phyloP scores from a whole-genome alignment of 768 basidiomycete species.

The Mrakia blollopis region DNA sequence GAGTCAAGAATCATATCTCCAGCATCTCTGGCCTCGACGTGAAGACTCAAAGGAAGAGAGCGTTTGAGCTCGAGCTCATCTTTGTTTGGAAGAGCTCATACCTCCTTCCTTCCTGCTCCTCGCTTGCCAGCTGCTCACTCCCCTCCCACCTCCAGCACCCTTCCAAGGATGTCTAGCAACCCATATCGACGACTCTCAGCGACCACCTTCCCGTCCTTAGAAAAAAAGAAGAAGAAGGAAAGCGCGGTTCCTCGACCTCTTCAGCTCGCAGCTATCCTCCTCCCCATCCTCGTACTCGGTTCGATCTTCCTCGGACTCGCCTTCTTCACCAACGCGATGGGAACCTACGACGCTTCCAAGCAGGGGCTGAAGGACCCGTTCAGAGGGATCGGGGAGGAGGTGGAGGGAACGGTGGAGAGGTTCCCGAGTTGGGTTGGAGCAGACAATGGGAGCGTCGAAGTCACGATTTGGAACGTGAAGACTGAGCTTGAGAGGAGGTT shows the following conservation, averaged over 20 bases:
- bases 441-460: slow-evolving; percentile 1
- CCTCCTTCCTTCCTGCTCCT: neutral
- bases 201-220: neutral
- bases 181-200: neutral
- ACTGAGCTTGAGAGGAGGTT: slow-evolving; percentile 18
- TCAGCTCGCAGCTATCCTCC: neutral
- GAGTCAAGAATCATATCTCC: neutral
- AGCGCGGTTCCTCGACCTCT: slow-evolving; percentile 13
- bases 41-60: neutral
- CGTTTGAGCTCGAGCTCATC: neutral
- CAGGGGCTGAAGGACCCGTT: slow-evolving; percentile 11
- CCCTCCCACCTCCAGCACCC: too few relatives aligned
- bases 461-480: slow-evolving; percentile 19
- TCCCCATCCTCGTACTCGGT: slow-evolving; percentile 23
- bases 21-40: neutral
- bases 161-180: neutral
- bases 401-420: neutral
- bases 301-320: slow-evolving; percentile 19
- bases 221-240: slow-evolving; percentile 14
- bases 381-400: slow-evolving; percentile 19
- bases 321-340: slow-evolving; percentile 25
- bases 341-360: slow-evolving; percentile 24
- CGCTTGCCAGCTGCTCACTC: too few relatives aligned
- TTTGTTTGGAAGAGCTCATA: neutral
- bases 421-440: slow-evolving; percentile 18